Percentiles rank a stretch among this genome's conserved stretches.
These are phyloP conservation scores for Entophlyctis luteolus DNA, from an alignment of 192 early-diverging fungal species.

Conservation along the genomic window DNA sequence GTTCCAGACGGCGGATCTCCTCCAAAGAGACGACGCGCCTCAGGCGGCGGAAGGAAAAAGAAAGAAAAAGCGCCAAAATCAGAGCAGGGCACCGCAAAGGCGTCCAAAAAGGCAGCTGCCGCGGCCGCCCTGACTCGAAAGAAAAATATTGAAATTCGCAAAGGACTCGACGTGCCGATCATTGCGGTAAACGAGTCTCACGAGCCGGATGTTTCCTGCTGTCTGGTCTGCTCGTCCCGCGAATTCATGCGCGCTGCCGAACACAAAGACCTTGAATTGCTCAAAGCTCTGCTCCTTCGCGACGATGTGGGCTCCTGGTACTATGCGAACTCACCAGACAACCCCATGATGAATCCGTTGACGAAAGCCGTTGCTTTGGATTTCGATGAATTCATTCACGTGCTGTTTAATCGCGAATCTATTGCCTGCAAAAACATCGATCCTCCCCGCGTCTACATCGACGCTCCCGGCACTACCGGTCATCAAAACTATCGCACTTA, in stretches of 20 bases:
- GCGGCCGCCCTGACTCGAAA: slow-evolving; percentile 2
- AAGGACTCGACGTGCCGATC: not conserved
- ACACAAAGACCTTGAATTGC: not conserved
- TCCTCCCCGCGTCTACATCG: not conserved
- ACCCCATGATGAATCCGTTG: slow-evolving; percentile 4
- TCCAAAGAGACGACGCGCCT: not conserved
- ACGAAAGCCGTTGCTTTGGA: slow-evolving; percentile 3
- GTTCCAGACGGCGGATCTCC: slow-evolving; percentile 4
- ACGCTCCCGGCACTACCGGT: not conserved
- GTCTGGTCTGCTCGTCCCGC: slow-evolving; percentile 38
- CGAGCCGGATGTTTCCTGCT: slow-evolving; percentile 39
- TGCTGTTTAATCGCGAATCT: not conserved
- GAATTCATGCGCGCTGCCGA: slow-evolving; percentile 37
- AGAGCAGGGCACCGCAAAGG: not conserved
- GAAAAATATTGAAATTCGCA: not conserved
- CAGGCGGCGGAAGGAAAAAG: not conserved
- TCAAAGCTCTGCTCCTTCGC: not conserved
- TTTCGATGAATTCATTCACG: slow-evolving; percentile 18
- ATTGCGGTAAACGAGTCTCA: not conserved
- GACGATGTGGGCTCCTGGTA: slow-evolving; percentile 5
- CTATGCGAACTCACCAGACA: slow-evolving; percentile 7
- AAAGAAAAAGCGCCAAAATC: not conserved
- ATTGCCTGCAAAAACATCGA: not conserved
- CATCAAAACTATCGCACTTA: slow-evolving; percentile 13
- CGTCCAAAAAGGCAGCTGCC: not conserved